Evolutionary conservation across 139 green algal genomes (phyloP).

Genomic region (Picochlorum costavermella): DNA sequence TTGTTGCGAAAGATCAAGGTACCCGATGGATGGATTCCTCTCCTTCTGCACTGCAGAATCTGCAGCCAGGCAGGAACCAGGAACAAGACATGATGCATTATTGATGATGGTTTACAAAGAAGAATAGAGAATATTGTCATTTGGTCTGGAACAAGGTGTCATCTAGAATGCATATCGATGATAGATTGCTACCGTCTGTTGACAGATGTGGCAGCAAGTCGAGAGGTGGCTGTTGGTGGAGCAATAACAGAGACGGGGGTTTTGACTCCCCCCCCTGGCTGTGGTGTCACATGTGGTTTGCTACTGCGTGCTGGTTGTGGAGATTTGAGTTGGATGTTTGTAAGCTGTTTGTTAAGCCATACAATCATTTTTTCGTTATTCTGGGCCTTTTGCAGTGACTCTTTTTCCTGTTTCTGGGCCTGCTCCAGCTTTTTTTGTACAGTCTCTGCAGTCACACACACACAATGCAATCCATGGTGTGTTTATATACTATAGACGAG

Average conservation of each 20-base stretch:
- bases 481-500: too few species aligned
- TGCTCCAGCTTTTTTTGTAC: slow-evolving; percentile 56
- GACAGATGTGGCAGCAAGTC: neutral
- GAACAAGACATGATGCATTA: too few species aligned
- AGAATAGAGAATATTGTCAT: too few species aligned
- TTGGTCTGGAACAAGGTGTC: too few species aligned
- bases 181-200: too few species aligned
- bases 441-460: slow-evolving; percentile 23
- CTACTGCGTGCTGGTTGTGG: neutral
- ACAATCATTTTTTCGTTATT: slow-evolving; percentile 87
- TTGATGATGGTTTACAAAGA: too few species aligned
- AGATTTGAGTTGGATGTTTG: slow-evolving; percentile 49
- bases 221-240: neutral
- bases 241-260: neutral
- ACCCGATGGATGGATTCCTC: too few species aligned
- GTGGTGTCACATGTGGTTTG: neutral
- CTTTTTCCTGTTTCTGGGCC: slow-evolving; percentile 59
- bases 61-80: too few species aligned
- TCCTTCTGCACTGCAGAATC: too few species aligned
- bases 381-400: slow-evolving; percentile 34
- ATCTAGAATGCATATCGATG: too few species aligned
- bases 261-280: neutral
- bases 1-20: too few species aligned
- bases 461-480: too few species aligned
- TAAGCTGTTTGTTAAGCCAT: slow-evolving; percentile 90